phyloP scores from a whole-genome alignment of 495 filamentous ascomycete species.

The Pseudoneurospora amorphoporcata region DNA sequence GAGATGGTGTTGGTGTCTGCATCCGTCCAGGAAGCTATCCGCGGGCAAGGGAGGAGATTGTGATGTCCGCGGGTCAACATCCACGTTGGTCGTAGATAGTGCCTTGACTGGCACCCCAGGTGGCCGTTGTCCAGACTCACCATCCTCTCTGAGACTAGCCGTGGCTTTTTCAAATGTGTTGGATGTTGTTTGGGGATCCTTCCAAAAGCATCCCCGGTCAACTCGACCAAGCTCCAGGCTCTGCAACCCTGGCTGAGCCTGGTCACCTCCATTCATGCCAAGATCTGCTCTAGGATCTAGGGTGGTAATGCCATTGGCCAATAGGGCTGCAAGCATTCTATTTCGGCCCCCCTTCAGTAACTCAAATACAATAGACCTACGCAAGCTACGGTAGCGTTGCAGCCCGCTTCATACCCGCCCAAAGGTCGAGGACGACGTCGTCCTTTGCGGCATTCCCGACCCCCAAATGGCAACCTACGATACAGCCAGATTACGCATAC shows the following conservation, averaged over 20 bases:
- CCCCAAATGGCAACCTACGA: not conserved
- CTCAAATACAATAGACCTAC: not conserved
- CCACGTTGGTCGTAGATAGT: not conserved
- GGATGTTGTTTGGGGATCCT: not conserved
- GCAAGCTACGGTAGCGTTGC: not conserved
- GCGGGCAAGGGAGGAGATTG: not conserved
- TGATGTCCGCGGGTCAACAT: not conserved
- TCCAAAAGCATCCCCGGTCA: not conserved
- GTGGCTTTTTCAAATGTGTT: not conserved
- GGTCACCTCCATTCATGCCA: not conserved
- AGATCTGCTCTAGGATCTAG: not conserved
- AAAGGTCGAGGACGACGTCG: not conserved
- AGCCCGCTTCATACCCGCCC: not conserved
- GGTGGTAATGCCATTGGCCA: not conserved
- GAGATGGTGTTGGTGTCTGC: not conserved
- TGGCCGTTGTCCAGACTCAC: not conserved
- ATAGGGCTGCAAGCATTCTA: not conserved
- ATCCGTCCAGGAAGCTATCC: constrained; percentile 1
- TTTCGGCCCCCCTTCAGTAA: not conserved
- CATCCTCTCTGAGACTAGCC: not conserved
- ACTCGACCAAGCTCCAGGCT: not conserved
- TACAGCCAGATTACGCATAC: not conserved
- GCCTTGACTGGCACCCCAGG: not conserved
- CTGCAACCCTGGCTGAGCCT: not conserved
- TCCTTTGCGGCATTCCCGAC: not conserved